phyloP scores from a whole-genome alignment of 257 asterid genomes.

The Verbascum thapsus region DNA sequence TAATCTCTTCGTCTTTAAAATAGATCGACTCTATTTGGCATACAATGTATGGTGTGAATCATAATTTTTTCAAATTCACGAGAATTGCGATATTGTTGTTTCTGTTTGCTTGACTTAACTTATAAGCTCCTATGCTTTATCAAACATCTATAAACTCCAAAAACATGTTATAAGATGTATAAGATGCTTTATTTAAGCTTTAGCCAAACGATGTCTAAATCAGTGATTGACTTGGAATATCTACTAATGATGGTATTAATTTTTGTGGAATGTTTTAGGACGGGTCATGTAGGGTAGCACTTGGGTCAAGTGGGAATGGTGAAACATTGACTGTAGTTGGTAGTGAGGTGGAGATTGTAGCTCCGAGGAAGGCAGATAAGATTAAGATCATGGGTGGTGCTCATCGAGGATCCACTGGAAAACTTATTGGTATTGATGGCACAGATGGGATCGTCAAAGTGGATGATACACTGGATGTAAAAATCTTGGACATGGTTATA shows the following conservation, averaged over 20 bases:
- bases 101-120: too few species aligned
- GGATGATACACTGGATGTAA: slow-evolving; percentile 75
- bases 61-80: background rate
- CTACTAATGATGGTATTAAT: background rate
- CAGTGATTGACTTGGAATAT: too few species aligned
- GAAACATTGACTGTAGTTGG: slow-evolving; percentile 58
- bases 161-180: too few species aligned
- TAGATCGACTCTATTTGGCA: background rate
- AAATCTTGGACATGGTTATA: slow-evolving; percentile 71
- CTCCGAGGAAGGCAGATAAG: slow-evolving; percentile 75
- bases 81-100: background rate
- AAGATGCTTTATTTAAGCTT: too few species aligned
- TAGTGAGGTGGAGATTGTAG: slow-evolving; percentile 61
- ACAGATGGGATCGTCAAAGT: slow-evolving; percentile 86
- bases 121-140: too few species aligned
- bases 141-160: too few species aligned
- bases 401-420: slow-evolving; percentile 81
- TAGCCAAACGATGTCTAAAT: too few species aligned
- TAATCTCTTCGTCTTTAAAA: slow-evolving; percentile 16
- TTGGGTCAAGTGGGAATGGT: slow-evolving; percentile 77
- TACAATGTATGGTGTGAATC: background rate
- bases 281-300: slow-evolving; percentile 79
- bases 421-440: slow-evolving; percentile 88
- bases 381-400: slow-evolving; percentile 90
- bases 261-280: slow-evolving; percentile 51